Evolutionary conservation across 2,329 filamentous ascomycete species (phyloP).

Genomic region (Raffaelea ambrosiae): DNA sequence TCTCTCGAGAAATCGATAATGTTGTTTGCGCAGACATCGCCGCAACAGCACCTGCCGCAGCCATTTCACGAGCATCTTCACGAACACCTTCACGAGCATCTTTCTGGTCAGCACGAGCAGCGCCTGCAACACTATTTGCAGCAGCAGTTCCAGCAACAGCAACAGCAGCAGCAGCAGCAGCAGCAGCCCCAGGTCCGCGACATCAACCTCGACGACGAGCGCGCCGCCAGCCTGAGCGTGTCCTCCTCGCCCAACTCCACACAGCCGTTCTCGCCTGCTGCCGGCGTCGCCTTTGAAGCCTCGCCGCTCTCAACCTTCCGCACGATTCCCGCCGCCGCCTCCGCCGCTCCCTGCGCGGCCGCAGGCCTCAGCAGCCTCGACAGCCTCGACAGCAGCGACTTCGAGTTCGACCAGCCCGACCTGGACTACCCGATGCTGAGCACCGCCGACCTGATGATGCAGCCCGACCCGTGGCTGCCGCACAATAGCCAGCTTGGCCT

Average conservation of each 20-base stretch:
- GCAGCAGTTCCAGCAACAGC: constrained; percentile 20
- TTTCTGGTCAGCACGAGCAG: background rate
- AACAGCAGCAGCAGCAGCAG: constrained; percentile 11
- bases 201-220: constrained; percentile 11
- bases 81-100: background rate
- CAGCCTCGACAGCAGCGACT: constrained; percentile 14
- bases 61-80: background rate
- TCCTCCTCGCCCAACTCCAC: constrained; percentile 21
- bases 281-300: constrained; percentile 1
- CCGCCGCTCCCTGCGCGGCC: background rate
- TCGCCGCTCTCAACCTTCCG: constrained; percentile 23
- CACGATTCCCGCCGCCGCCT: constrained; percentile 20
- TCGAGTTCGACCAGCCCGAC: constrained; percentile 1
- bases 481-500: constrained; percentile 24
- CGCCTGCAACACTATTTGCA: constrained; percentile 14
- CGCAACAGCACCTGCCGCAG: constrained; percentile 3
- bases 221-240: constrained; percentile 16
- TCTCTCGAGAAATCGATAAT: constrained; percentile 7
- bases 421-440: constrained; percentile 13
- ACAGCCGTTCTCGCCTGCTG: constrained; percentile 11
- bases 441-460: constrained; percentile 21
- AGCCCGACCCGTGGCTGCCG: constrained; percentile 32
- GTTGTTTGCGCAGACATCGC: constrained; percentile 10
- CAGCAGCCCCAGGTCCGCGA: background rate
- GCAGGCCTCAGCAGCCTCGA: constrained; percentile 11